Evolutionary conservation across 192 early-diverging fungal genomes (phyloP), one percentile per base, ranked within the genome.

Genomic region (Backusella luteola): DNA sequence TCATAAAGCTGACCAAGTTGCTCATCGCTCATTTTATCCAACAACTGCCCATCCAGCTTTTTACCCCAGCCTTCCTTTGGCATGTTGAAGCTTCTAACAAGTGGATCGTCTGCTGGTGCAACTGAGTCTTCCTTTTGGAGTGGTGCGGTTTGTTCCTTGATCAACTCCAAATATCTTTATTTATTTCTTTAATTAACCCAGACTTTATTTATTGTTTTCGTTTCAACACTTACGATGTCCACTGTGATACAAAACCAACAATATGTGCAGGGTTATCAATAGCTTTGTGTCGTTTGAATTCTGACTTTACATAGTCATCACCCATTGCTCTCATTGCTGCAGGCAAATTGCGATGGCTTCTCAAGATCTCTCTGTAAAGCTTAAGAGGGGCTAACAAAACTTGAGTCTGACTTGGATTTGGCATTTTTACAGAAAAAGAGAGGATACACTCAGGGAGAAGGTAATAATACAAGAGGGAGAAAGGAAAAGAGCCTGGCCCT

Each of bases 251-350:
- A 73, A 90, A 90, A 19, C 85, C 89, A 23, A 90, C 83, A 73
- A 90, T 85, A 36, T 90, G 85, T 12, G 84, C 74, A 17, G 89
- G 85, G 59, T 90, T 90, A 29, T 87, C 84, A 49, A 87, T 74
- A 71, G 81, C 74, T 66, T 87, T 87, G 77, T 90, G 89, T 53
- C 85, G 83, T 44, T 76, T 80, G 52, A 90, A 90, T 67, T 90
- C 89, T 8, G 89, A 76, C 76, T 88, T 90, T 70, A 90, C 89
- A 78, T 90, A 90, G 32, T 85, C 86, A 66, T 90, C 87, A 11
- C 89, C 89, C n/a, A 90, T 68, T 34, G 80, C 77, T 9, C 89
- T 85, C 76, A 87, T 83, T 46, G 85, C 77, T 15, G 80, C 72
- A 21, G 89, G 89, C 8, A 90, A 59, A 32, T 77, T 66, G 2